Percentiles rank a stretch among this genome's conserved stretches.
These are phyloP conservation scores for Madurella fahalii DNA, from an alignment of 2,329 filamentous ascomycete species.

Conservation along the genomic window DNA sequence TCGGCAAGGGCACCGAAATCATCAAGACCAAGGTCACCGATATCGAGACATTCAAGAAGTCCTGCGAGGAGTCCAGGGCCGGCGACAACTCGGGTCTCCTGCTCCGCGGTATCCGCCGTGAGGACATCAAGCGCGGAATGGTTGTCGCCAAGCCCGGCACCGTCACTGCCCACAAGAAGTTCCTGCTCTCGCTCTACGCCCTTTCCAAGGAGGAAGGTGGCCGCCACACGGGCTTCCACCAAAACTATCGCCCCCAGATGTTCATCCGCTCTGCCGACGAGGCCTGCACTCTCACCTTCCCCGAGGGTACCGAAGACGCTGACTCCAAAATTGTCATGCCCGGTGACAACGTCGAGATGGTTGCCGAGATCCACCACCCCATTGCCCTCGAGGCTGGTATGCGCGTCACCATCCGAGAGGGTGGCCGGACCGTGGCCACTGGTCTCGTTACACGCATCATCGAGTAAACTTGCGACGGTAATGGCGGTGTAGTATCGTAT, in stretches of 20 bases:
- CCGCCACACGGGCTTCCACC: conserved; percentile 88
- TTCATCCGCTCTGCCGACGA: conserved; percentile 90
- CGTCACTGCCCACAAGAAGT: conserved; percentile 84
- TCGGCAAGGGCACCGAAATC: conserved; percentile 75
- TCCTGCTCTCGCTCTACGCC: conserved; percentile 94
- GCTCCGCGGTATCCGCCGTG: conserved; percentile 90
- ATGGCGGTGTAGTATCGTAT: conserved; percentile 5
- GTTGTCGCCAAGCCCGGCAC: conserved; percentile 79
- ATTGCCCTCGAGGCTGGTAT: conserved; percentile 87
- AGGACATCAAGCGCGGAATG: conserved; percentile 94
- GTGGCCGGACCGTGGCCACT: conserved; percentile 83
- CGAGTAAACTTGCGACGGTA: conserved; percentile 40
- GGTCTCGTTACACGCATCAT: conserved; percentile 74
- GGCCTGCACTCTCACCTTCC: conserved; percentile 76
- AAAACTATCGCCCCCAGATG: conserved; percentile 96
- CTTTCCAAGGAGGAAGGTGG: conserved; percentile 97
- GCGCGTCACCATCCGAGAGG: conserved; percentile 97
- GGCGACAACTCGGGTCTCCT: conserved; percentile 98
- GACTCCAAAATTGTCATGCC: conserved; percentile 86
- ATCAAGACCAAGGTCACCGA: conserved; percentile 99
- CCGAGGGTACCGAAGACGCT: conserved; percentile 72
- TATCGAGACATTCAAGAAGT: conserved; percentile 99
- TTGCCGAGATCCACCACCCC: conserved; percentile 78
- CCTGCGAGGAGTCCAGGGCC: conserved; percentile 90
- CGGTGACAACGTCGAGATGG: conserved; percentile 98